Conservation (phyloP, 1,284 basidiomycete genomes). For the Ustilago bromivora region DNA sequence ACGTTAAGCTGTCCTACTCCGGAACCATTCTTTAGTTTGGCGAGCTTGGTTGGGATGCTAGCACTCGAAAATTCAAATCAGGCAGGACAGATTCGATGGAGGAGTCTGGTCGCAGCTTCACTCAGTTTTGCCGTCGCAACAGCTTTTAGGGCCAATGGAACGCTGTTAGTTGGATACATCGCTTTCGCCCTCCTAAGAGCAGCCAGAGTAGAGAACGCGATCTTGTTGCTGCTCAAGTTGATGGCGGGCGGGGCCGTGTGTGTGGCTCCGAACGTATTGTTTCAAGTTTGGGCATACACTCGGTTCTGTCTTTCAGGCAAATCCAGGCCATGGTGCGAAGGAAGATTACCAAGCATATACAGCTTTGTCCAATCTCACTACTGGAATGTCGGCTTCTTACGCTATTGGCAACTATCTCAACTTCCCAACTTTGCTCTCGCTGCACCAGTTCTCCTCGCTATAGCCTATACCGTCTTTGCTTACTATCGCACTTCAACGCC, state of each 20-base stretch:
- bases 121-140: slow-evolving; percentile 78
- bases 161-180: slow-evolving; percentile 79
- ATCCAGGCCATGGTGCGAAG: slow-evolving; percentile 77
- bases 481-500: slow-evolving; percentile 10
- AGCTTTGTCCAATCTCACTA: slow-evolving; percentile 85
- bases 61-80: slow-evolving; percentile 11
- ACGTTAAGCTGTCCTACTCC: slow-evolving; percentile 80
- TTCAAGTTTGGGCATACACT: slow-evolving; percentile 78
- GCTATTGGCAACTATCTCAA: slow-evolving; percentile 86
- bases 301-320: slow-evolving; percentile 75
- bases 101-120: slow-evolving; percentile 75
- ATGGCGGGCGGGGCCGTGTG: neutral
- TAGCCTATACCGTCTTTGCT: slow-evolving; percentile 62
- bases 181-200: slow-evolving; percentile 49
- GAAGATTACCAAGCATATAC: slow-evolving; percentile 79
- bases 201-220: neutral
- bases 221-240: slow-evolving; percentile 7
- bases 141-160: slow-evolving; percentile 83
- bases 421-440: slow-evolving; percentile 88
- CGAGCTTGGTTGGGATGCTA: slow-evolving; percentile 67
- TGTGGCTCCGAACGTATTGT: slow-evolving; percentile 76
- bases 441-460: slow-evolving; percentile 74
- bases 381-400: slow-evolving; percentile 85
- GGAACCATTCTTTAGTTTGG: slow-evolving; percentile 85
- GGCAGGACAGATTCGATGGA: neutral